Base-by-base conservation (phyloP, 2,329 filamentous ascomycete genomes). In the Colletotrichum sp. region DNA sequence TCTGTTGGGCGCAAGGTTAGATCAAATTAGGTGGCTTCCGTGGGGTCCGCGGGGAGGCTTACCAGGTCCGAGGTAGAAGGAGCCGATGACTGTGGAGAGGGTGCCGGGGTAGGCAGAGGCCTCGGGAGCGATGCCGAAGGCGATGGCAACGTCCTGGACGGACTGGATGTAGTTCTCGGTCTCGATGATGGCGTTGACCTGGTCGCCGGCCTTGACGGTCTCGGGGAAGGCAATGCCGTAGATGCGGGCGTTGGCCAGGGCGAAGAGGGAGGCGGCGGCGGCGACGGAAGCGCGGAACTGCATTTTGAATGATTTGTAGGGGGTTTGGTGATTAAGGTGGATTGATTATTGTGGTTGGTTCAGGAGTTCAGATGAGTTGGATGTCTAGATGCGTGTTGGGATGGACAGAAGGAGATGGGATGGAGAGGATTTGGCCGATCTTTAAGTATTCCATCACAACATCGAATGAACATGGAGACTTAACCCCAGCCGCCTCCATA, bases 101-200 rank as follows among this genome's bases (percentile, higher is more conserved):
- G 79, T 78, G 11, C 74, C 72, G 0, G 79, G 79, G 76, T 77
- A 83, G 6, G 78, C 83, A 3, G 78, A 75, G 11, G 77, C 79
- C 9, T 72, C 61, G 2, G 79, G 64, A 5, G 77, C 66, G 76
- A 82, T 84, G 49, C 88, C 88, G 77, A 87, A 87, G 32, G 84
- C 86, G 12, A 88, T 83, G 69, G 87, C 83, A 4, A 89, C 81
- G 77, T 89, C 87, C 78, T 83, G 80, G 34, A 88, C 85, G 68
- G 81, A 71, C 80, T 89, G 87, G 80, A 87, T 86, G 82, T 88
- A 88, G 81, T 84, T 83, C 64, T 84, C 81, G 59, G 84, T 85
- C 57, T 82, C 62, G 77, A 89, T 83, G 25, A 82, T 82, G 79
- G 85, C 82, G 34, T 82, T 79, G 59, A 82, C 79, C 32, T 74